Evolutionary conservation across 2,329 filamentous ascomycete species (phyloP), one percentile per base, ranked within the genome.

Genomic region (Paramyrothecium roridum): DNA sequence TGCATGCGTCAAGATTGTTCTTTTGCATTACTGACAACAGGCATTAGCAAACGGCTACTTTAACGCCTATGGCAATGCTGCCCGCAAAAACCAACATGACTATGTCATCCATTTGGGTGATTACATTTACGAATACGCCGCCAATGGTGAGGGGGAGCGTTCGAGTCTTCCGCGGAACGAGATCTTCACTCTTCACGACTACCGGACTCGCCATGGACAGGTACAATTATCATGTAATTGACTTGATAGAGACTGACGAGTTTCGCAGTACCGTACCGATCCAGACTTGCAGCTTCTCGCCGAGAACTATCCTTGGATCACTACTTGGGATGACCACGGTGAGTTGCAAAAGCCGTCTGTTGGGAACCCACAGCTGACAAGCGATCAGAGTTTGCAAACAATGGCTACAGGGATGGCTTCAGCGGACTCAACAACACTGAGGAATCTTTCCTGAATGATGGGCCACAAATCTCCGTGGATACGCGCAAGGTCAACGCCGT

Each of bases 401-500:
- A 90, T 62, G 82, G 80, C 3, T 90, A 84, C 64, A 76, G 81
- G 22, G 85, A 86, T 62, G 87, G 87, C 1, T 80, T 78, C 10
- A 78, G 80, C 2, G 74, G 76, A 3, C 70, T 87, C 22, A 86
- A 85, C 67, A 90, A 90, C 67, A 88, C 83, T 11, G 85, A 88
- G 63, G 78, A 81, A 8, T 87, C 83, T 0, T 90, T 89, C 70
- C 65, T 83, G 10, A 30, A 23, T 8, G 26, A 74, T 79, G 50
- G 78, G 3, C 48, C 37, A 54, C 80, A 80, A 3, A 54, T 90
- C n/a, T 83, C 79, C 33, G 83, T 89, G n/a, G 87, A 90, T 60
- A 83, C 88, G 66, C 80, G 87, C 59, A 90, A 90, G 74, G 85
- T 88, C 77, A 88, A 90, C 53, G 87, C 86, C 2, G 86, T 90